These are phyloP conservation scores for Phytophthora multivora DNA, from an alignment of 352 stramenopile genomes.

Conservation along the genomic window DNA sequence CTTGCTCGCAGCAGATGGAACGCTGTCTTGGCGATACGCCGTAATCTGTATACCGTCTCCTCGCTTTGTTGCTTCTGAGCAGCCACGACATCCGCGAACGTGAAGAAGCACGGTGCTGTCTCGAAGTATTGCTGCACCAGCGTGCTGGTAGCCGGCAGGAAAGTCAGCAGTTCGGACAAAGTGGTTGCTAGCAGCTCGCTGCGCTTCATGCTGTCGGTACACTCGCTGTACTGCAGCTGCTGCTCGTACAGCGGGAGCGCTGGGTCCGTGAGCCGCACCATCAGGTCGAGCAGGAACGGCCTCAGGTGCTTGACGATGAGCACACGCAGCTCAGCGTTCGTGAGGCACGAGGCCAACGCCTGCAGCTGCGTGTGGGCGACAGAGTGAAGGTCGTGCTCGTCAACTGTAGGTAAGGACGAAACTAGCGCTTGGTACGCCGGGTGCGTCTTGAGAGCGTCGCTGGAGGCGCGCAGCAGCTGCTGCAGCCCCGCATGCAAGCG, in stretches of 20 bases:
- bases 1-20: conserved; percentile 59
- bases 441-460: conserved; percentile 24
- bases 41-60: conserved; percentile 43
- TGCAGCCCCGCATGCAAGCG: conserved; percentile 23
- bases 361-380: conserved; percentile 45
- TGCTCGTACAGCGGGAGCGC: conserved; percentile 50
- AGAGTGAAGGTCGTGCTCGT: conserved; percentile 23
- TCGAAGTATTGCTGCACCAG: conserved; percentile 71
- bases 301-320: conserved; percentile 64
- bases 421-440: conserved; percentile 38
- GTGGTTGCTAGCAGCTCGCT: conserved; percentile 59
- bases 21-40: conserved; percentile 60
- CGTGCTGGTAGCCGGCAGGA: conserved; percentile 58
- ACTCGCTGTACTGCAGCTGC: conserved; percentile 26
- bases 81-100: conserved; percentile 58
- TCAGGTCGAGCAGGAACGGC: conserved; percentile 74
- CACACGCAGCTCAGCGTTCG: conserved; percentile 48
- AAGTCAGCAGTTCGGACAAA: conserved; percentile 57
- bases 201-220: conserved; percentile 52
- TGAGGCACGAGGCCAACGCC: conserved; percentile 58
- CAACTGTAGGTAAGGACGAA: conserved; percentile 9
- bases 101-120: conserved; percentile 76
- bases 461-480: conserved; percentile 12
- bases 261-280: conserved; percentile 66
- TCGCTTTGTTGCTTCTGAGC: conserved; percentile 44